phyloP scores from a whole-genome alignment of 2,329 filamentous ascomycete genomes.

The Emmonsiellopsis sp. region DNA sequence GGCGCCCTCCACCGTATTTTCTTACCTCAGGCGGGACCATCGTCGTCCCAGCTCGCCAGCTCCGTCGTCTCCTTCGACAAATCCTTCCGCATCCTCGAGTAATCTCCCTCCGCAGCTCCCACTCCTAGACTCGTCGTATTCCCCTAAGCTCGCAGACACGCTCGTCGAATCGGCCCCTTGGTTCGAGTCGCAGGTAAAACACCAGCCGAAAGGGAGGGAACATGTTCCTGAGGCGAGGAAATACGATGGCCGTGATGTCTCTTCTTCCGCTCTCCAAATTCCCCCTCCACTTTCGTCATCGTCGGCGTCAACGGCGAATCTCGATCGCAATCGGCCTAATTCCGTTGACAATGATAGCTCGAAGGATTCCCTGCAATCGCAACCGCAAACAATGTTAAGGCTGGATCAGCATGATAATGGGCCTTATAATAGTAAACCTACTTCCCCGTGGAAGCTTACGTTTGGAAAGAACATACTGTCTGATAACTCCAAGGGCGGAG shows the following conservation, averaged over 20 bases:
- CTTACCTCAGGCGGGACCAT: constrained; percentile 14
- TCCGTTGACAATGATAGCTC: neutral
- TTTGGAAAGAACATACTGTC: constrained; percentile 22
- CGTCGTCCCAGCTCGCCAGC: constrained; percentile 10
- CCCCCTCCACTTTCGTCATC: too few relatives aligned
- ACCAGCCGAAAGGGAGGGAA: neutral
- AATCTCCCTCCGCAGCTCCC: neutral
- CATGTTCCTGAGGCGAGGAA: neutral
- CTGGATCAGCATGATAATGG: constrained; percentile 5
- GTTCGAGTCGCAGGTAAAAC: constrained; percentile 4
- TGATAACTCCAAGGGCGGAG: constrained; percentile 22
- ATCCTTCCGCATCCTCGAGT: constrained; percentile 25
- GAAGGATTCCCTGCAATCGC: neutral
- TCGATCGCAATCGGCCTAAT: neutral
- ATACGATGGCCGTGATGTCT: neutral
- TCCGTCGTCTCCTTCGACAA: constrained; percentile 3
- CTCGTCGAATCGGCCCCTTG: constrained; percentile 18
- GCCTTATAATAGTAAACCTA: constrained; percentile 20
- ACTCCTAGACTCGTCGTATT: constrained; percentile 14
- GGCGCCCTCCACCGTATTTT: constrained; percentile 14
- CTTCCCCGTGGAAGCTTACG: constrained; percentile 27
- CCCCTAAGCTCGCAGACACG: constrained; percentile 20
- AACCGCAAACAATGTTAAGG: constrained; percentile 1
- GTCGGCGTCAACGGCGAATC: neutral
- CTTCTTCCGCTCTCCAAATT: too few relatives aligned